Conservation (phyloP, 2,329 filamentous ascomycete genomes). For the Botrytis sinoallii region DNA sequence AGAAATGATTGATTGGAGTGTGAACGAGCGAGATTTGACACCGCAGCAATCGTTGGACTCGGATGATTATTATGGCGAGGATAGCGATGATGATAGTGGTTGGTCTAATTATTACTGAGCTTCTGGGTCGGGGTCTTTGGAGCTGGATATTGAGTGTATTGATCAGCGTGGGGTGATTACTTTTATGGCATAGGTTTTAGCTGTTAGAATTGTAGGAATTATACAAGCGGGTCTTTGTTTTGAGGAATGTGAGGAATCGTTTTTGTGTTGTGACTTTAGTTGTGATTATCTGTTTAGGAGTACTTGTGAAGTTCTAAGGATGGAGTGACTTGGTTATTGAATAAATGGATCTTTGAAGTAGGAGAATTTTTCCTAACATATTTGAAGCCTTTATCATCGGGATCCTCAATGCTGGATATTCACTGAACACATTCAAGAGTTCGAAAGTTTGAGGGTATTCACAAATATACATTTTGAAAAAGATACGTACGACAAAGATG, state of each 20-base stretch:
- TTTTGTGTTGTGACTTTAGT: neutral
- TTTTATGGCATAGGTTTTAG: neutral
- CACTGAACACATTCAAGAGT: neutral
- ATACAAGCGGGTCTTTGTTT: neutral
- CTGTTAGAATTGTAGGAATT: neutral
- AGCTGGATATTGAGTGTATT: neutral
- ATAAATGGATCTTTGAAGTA: no score
- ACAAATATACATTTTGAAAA: neutral
- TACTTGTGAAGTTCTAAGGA: neutral
- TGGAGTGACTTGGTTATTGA: neutral
- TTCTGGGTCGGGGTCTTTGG: neutral
- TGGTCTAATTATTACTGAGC: neutral
- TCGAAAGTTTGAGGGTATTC: neutral
- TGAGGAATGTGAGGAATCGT: accelerated
- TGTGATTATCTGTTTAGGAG: neutral
- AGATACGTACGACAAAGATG: neutral
- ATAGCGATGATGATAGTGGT: neutral
- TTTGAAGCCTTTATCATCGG: neutral
- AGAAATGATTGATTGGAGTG: constrained; percentile 2
- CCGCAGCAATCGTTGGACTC: neutral
- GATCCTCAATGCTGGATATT: neutral
- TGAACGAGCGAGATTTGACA: neutral
- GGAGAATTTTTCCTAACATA: no score
- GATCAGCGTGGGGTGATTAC: neutral
- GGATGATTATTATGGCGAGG: neutral